Base-by-base conservation (phyloP, 169 alveolate genomes). In the Eimeria nieschulzi region DNA sequence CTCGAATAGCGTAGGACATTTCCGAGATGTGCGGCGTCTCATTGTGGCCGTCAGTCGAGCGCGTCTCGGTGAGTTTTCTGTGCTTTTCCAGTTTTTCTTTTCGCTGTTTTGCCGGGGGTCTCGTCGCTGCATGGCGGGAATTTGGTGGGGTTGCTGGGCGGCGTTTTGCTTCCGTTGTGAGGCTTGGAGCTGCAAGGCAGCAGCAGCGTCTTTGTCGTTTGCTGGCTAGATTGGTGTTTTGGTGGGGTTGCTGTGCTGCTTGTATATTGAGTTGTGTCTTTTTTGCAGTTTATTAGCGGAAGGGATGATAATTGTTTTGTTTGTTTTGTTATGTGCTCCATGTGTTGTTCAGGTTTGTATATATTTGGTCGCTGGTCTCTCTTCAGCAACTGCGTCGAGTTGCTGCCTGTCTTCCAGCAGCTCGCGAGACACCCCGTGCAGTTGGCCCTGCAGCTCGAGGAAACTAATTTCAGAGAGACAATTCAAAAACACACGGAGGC, bases 31-130 rank as follows among this genome's bases (percentile, higher is more conserved):
- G 33, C 95, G 98, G 83, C 96, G 99, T 33, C 96, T 98, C 83
- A 95, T 97, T 88, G 99, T 98, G 71, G 98, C 99, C 21, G 96
- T 97, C 94, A 96, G 98, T 70, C 96, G 99, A 80, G 98, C 99
- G 33, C 94, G 97, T n/a, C 95, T 95, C 83, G 99, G 99, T 88
- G 19, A 33, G 90, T 23, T 86, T 80, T 61, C 73, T 92, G 26
- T 93, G 95, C 91, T 76, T 75, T 76, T 87, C 78, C 90, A 92
- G 84, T 68, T 68, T 25, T 68, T 2, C 46, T 15, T 10, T 68
- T 33, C 46, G 0, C 3, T 33, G 46, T 0, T 33, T 33, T 33
- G 46, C 46, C 46, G 46, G 46, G 46, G 46, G 46, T 33, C 46
- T 33, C 46, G 46, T 33, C 46, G 46, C 46, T 33, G 46, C 46